Evolutionary conservation across 805 yeast species (phyloP), one percentile per base, ranked within the genome.

Genomic region (Zygotorulaspora florentina): DNA sequence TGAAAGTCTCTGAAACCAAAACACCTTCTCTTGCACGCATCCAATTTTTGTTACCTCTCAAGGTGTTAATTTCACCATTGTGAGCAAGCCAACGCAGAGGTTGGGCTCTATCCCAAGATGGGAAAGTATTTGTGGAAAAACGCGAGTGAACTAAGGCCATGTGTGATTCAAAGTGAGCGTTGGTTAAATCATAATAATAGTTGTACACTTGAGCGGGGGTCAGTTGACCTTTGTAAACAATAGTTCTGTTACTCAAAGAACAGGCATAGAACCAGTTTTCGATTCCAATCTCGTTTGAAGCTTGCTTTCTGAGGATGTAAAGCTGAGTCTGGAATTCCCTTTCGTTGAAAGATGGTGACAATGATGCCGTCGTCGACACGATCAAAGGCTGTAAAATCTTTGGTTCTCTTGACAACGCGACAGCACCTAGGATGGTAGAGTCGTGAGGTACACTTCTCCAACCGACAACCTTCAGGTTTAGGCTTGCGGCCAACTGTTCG

Each of bases 31-130:
- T 85, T 35, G 98, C 93, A 56, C 96, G 81, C 97, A 93, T 90
- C 98, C 98, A 93, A 71, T 91, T 91, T 71, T 91, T 93, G 79
- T 91, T 91, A 57, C 99, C 99, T 68, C 98, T 80, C 63, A 91
- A 72, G 34, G 99, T 91, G 71, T 91, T 91, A 68, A 91, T 93
- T 71, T 91, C 99, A 76, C 99, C 99, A 67, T 91, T 91, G 72
- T 91, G 99, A 33, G 99, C 99, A 27, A 96, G 87, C 85, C 95
- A 84, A 68, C 98, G 77, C 62, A 91, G 76, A 40, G 99, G 99
- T 71, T 91, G 99, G 18, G 99, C 98, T 70, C 99, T 81, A 71
- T 93, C 99, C 99, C 99, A 91, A n/a, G 96, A 88, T 39, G 99
- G 99, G 80, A 91, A 91, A 40, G 99, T 91, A 69, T 91, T 91